These are phyloP conservation scores for Talaromyces sp. DNA, from an alignment of 2,329 filamentous ascomycete genomes.

Conservation along the genomic window DNA sequence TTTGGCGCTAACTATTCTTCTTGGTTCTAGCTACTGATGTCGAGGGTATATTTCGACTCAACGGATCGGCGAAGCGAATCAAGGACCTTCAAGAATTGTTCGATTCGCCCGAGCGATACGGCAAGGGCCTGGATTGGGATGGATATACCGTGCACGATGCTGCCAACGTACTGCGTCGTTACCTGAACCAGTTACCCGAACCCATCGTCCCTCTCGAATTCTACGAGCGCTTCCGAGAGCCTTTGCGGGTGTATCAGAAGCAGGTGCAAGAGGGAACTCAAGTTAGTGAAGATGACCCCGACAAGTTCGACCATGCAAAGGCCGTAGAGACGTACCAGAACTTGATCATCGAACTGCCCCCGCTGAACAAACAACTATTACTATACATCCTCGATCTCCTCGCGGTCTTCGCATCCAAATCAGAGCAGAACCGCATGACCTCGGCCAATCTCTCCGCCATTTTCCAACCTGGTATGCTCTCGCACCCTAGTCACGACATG, in stretches of 20 bases:
- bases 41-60: slow-evolving; percentile 94
- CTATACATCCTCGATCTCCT: slow-evolving; percentile 95
- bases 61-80: slow-evolving; percentile 95
- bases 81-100: slow-evolving; percentile 93
- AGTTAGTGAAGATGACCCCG: slow-evolving; percentile 61
- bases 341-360: slow-evolving; percentile 89
- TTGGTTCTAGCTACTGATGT: slow-evolving; percentile 74
- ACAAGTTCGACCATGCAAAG: slow-evolving; percentile 71
- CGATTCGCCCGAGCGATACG: slow-evolving; percentile 91
- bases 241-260: slow-evolving; percentile 69
- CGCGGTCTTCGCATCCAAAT: slow-evolving; percentile 95
- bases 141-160: slow-evolving; percentile 98
- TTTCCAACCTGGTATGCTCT: slow-evolving; percentile 95
- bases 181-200: slow-evolving; percentile 94
- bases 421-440: slow-evolving; percentile 95
- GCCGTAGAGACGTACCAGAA: slow-evolving; percentile 84
- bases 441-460: slow-evolving; percentile 93
- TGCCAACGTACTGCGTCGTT: slow-evolving; percentile 91
- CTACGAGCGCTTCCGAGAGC: slow-evolving; percentile 87
- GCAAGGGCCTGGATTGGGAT: slow-evolving; percentile 94
- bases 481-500: slow-evolving; percentile 94
- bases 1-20: slow-evolving; percentile 16
- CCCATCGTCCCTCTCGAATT: slow-evolving; percentile 93
- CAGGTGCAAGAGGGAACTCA: slow-evolving; percentile 73
- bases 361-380: slow-evolving; percentile 88